phyloP scores from a whole-genome alignment of 2,329 filamentous ascomycete genomes.

The Claviceps quebecensis region DNA sequence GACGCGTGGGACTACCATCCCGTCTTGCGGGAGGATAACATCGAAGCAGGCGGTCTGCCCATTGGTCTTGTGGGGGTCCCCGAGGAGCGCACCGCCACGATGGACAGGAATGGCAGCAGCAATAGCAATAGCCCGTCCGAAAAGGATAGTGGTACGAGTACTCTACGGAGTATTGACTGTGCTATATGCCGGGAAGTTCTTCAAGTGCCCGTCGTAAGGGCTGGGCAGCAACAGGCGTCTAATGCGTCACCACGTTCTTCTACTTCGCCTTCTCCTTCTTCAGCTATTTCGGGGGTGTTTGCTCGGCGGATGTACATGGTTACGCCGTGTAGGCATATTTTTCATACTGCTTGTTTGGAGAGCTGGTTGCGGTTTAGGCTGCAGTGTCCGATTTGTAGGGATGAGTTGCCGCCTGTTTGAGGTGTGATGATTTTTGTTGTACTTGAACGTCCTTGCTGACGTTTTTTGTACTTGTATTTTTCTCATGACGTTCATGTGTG shows the following conservation, averaged over 20 bases:
- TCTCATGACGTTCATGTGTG: no score
- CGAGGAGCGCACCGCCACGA: slow-evolving; percentile 3
- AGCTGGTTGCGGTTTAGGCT: slow-evolving; percentile 91
- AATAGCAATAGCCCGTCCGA: not conserved
- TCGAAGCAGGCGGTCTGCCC: slow-evolving; percentile 67
- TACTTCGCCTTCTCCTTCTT: slow-evolving; percentile 1
- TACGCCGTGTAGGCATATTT: slow-evolving; percentile 90
- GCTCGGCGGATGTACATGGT: slow-evolving; percentile 86
- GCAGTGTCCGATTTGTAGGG: slow-evolving; percentile 90
- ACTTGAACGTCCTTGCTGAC: no score
- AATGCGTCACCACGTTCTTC: not conserved
- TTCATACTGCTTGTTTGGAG: slow-evolving; percentile 82
- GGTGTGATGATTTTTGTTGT: not conserved
- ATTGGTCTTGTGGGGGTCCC: slow-evolving; percentile 45
- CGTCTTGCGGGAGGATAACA: slow-evolving; percentile 65
- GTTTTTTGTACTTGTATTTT: no score
- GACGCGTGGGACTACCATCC: slow-evolving; percentile 92
- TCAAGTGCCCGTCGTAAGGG: slow-evolving; percentile 68
- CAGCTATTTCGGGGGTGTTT: slow-evolving; percentile 52
- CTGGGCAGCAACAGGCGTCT: slow-evolving; percentile 24
- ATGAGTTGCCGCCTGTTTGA: slow-evolving; percentile 73
- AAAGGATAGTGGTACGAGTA: slow-evolving; percentile 5
- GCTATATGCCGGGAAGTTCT: slow-evolving; percentile 89
- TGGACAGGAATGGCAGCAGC: not conserved
- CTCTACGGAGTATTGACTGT: slow-evolving; percentile 56